Percentiles rank a stretch among this genome's conserved stretches.
Evolutionary conservation across 768 basidiomycete species (phyloP).

Genomic region (Tulasnella sp.): DNA sequence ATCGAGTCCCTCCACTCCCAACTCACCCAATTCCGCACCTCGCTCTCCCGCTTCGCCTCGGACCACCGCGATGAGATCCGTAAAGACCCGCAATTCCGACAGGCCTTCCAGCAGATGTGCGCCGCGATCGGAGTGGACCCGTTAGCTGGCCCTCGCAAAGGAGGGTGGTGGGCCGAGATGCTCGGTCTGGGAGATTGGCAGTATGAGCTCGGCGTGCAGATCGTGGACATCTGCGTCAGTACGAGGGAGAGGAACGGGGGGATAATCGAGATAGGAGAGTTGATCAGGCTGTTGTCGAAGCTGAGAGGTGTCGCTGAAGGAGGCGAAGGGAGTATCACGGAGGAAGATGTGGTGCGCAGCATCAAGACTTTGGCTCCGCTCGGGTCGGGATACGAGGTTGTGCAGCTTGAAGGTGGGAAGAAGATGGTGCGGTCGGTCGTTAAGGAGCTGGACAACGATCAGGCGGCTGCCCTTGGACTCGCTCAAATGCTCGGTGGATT

Average conservation of each 20-base stretch:
- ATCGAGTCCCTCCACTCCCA: constrained; percentile 57
- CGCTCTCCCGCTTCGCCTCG: constrained; percentile 67
- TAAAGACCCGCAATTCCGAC: constrained; percentile 73
- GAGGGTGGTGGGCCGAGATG: constrained; percentile 87
- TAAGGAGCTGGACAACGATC: constrained; percentile 82
- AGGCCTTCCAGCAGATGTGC: constrained; percentile 94
- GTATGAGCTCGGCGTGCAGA: constrained; percentile 89
- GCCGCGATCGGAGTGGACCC: constrained; percentile 91
- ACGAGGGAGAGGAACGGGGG: constrained; percentile 87
- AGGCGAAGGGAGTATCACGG: constrained; percentile 56
- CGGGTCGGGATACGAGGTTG: constrained; percentile 81
- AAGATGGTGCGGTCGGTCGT: constrained; percentile 86
- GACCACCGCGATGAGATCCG: constrained; percentile 78
- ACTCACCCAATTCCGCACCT: constrained; percentile 70
- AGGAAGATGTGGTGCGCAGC: constrained; percentile 72
- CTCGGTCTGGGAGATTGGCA: constrained; percentile 88
- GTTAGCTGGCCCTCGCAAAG: constrained; percentile 70
- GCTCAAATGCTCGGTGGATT: constrained; percentile 65
- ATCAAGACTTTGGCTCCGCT: constrained; percentile 82
- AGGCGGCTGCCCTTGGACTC: constrained; percentile 56
- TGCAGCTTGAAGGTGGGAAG: constrained; percentile 53
- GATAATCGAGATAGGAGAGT: constrained; percentile 76
- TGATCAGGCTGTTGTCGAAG: constrained; percentile 65
- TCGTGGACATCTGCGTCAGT: constrained; percentile 83
- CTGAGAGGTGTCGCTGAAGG: constrained; percentile 45